Conservation (phyloP, 1,284 basidiomycete genomes). For the Cerrena zonata region DNA sequence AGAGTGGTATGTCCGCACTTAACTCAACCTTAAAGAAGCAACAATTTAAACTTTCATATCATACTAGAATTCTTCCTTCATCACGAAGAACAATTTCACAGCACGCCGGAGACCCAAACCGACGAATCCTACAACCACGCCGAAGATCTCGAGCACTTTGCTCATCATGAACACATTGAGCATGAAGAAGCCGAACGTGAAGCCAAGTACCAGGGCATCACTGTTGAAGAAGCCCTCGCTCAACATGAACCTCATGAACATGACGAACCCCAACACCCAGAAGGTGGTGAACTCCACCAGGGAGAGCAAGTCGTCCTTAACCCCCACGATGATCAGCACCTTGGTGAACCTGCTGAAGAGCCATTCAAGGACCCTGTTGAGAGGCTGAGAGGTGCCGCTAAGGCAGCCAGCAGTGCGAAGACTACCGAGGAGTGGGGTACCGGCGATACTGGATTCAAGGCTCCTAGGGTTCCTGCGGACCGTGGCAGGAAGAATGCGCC, state of each 20-base stretch:
- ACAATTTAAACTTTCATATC: too few relatives aligned
- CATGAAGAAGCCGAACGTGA: conserved; percentile 78
- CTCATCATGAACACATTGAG: conserved; percentile 86
- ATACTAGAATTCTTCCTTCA: conserved; percentile 79
- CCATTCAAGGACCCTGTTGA: conserved; percentile 50
- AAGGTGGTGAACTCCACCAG: conserved; percentile 17
- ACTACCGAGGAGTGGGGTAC: conserved; percentile 63
- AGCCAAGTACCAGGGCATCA: conserved; percentile 76
- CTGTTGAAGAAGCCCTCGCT: conserved; percentile 59
- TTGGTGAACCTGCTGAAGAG: conserved; percentile 3
- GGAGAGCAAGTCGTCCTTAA: conserved; percentile 23
- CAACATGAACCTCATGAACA: conserved; percentile 37
- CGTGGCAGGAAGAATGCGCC: conserved; percentile 75
- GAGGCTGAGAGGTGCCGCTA: conserved; percentile 53
- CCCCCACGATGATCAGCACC: conserved; percentile 15
- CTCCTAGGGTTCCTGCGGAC: conserved; percentile 64
- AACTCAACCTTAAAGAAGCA: too few relatives aligned
- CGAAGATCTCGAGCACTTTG: conserved; percentile 85
- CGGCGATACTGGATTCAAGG: conserved; percentile 68
- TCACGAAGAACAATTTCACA: conserved; percentile 93
- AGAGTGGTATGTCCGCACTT: conserved; percentile 73
- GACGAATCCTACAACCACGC: conserved; percentile 91
- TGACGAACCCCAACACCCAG: conserved; percentile 15
- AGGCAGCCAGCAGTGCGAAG: conserved; percentile 36
- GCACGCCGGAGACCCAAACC: conserved; percentile 92